phyloP scores from a whole-genome alignment of 768 basidiomycete genomes.

The Rhizopogon rudus region DNA sequence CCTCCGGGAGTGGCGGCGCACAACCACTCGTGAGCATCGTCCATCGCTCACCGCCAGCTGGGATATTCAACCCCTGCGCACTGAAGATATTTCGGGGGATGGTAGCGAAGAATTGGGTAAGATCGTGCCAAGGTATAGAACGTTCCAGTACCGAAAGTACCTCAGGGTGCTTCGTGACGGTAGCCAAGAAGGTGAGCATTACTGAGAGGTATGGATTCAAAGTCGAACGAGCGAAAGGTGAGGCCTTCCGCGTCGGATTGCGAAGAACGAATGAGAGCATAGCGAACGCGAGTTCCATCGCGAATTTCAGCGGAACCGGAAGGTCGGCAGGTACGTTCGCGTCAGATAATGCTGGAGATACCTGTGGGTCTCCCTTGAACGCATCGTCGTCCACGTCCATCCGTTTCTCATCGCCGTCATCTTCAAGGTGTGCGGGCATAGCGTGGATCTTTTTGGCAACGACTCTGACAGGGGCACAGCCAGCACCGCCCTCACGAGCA shows the following conservation, averaged over 20 bases:
- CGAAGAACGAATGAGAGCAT: conserved; percentile 72
- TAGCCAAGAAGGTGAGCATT: conserved; percentile 84
- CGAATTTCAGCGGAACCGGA: conserved; percentile 65
- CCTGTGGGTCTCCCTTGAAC: conserved; percentile 18
- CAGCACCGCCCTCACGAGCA: conserved; percentile 31
- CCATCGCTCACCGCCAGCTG: conserved; percentile 46
- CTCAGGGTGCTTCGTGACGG: conserved; percentile 59
- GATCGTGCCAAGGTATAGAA: conserved; percentile 77
- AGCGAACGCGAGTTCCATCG: conserved; percentile 73
- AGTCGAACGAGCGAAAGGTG: conserved; percentile 46
- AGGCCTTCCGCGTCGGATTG: conserved; percentile 55
- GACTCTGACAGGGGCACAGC: conserved; percentile 37
- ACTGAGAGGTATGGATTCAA: conserved; percentile 87
- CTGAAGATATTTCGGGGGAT: conserved; percentile 52
- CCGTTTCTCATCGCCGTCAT: conserved; percentile 41
- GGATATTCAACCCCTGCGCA: conserved; percentile 36
- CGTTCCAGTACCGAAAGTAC: conserved; percentile 66
- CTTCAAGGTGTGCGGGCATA: conserved; percentile 18
- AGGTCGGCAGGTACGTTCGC: conserved; percentile 37
- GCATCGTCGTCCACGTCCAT: conserved; percentile 64
- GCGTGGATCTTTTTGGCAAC: conserved; percentile 42
- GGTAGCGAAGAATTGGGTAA: conserved; percentile 59
- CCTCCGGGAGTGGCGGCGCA: conserved; percentile 77
- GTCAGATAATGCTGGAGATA: conserved; percentile 25
- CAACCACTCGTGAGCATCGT: conserved; percentile 66